Evolutionary conservation across 2,329 filamentous ascomycete genomes (phyloP).

Genomic region (Talaromyces amestolkiae): DNA sequence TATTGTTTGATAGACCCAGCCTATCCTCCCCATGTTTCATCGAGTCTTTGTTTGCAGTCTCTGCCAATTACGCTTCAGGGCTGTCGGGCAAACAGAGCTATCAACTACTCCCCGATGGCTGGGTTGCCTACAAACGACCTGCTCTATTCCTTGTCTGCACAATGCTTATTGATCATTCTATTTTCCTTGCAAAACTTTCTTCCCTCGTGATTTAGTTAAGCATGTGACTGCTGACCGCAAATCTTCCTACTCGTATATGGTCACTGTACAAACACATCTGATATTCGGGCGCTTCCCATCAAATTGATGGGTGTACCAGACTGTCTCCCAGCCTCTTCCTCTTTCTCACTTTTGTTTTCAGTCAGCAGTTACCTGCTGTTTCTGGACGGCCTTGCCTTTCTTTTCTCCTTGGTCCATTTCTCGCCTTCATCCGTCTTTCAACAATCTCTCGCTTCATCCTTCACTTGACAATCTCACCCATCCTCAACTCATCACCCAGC

Average conservation of each 20-base stretch:
- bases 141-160: neutral
- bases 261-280: neutral
- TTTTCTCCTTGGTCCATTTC: neutral
- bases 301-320: neutral
- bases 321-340: neutral
- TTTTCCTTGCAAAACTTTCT: neutral
- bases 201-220: too few species aligned
- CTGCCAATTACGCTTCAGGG: neutral
- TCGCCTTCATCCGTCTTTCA: constrained; percentile 12
- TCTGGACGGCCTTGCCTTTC: neutral
- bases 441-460: constrained; percentile 2
- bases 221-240: neutral
- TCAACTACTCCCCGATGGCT: neutral
- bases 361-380: neutral
- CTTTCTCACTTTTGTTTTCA: neutral
- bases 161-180: neutral
- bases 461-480: constrained; percentile 5
- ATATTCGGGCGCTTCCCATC: neutral
- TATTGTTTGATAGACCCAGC: neutral
- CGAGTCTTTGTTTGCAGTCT: neutral
- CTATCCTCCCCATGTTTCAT: neutral
- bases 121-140: constrained; percentile 1
- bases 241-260: neutral
- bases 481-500: neutral
- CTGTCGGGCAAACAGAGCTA: neutral